Conservation (phyloP, 192 early-diverging fungal genomes). For the Mortierella alpina region DNA sequence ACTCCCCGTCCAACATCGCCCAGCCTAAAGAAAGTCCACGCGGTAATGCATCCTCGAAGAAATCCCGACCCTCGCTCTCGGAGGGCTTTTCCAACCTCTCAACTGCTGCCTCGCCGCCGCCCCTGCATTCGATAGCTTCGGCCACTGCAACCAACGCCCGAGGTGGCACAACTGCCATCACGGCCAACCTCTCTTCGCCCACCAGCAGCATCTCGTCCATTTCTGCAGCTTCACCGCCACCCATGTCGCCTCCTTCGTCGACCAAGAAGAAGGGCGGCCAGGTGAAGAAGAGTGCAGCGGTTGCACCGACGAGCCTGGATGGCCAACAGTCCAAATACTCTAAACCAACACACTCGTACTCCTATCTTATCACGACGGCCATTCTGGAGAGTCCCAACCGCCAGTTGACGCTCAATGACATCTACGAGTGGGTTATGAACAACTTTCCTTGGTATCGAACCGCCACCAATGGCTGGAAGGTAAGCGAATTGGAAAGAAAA, state of each 20-base stretch:
- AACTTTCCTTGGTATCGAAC: slow-evolving; percentile 85
- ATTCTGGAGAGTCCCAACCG: slow-evolving; percentile 73
- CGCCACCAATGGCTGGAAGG: slow-evolving; percentile 77
- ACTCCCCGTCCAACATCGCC: background rate
- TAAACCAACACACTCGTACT: slow-evolving; percentile 87
- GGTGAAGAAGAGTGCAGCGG: slow-evolving; percentile 13
- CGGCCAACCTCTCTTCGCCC: slow-evolving; percentile 33
- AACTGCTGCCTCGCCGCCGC: background rate
- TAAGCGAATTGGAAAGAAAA: slow-evolving; percentile 24
- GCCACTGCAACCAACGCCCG: slow-evolving; percentile 9
- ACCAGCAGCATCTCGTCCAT: slow-evolving; percentile 17
- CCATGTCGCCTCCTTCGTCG: slow-evolving; percentile 3
- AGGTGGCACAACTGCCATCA: slow-evolving; percentile 24
- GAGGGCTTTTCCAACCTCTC: slow-evolving; percentile 4
- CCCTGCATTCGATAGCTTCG: slow-evolving; percentile 37
- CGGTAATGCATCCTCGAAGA: slow-evolving; percentile 6
- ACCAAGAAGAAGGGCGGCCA: slow-evolving; percentile 13
- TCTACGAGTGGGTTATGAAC: slow-evolving; percentile 86
- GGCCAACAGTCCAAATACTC: slow-evolving; percentile 12
- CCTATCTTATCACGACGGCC: slow-evolving; percentile 84
- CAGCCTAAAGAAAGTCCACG: slow-evolving; percentile 6
- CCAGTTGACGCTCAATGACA: slow-evolving; percentile 86
- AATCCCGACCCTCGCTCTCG: slow-evolving; percentile 3
- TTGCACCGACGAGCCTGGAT: slow-evolving; percentile 1
- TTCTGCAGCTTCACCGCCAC: slow-evolving; percentile 11